Evolutionary conservation across 345 rosid species (phyloP).

Genomic region (Salix viminalis): DNA sequence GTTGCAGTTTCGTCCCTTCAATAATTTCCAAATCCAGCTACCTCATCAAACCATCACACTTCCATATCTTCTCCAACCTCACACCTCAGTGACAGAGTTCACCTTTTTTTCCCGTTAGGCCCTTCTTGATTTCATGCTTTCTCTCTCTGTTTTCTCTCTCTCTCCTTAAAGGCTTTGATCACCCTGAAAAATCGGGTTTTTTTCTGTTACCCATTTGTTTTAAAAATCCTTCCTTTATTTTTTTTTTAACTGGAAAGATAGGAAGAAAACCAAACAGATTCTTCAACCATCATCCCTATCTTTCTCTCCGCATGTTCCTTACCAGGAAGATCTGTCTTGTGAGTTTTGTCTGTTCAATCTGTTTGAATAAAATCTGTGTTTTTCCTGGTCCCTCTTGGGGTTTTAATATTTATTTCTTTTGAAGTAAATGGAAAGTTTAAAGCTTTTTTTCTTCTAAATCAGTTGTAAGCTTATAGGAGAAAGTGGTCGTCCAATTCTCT

Average conservation of each 20-base stretch:
- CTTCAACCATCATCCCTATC: background rate
- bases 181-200: conserved; percentile 1
- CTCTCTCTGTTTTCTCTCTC: background rate
- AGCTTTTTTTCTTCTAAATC: background rate
- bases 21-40: background rate
- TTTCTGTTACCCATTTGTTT: conserved; percentile 2
- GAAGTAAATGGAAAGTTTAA: background rate
- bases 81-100: background rate
- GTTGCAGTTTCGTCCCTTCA: conserved; percentile 8
- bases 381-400: background rate
- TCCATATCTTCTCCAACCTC: background rate
- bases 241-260: background rate
- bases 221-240: background rate
- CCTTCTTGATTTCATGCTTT: conserved; percentile 1
- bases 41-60: no score
- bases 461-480: background rate
- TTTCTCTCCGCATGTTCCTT: conserved; percentile 1
- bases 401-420: background rate
- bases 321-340: conserved; percentile 7
- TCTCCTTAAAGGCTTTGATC: background rate
- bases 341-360: conserved; percentile 16
- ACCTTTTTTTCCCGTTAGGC: conserved; percentile 11
- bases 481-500: conserved; percentile 5
- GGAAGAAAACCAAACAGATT: background rate
- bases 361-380: background rate